phyloP scores from a whole-genome alignment of 1,139 yeast species.

The Scheffersomyces cryptocercus region DNA sequence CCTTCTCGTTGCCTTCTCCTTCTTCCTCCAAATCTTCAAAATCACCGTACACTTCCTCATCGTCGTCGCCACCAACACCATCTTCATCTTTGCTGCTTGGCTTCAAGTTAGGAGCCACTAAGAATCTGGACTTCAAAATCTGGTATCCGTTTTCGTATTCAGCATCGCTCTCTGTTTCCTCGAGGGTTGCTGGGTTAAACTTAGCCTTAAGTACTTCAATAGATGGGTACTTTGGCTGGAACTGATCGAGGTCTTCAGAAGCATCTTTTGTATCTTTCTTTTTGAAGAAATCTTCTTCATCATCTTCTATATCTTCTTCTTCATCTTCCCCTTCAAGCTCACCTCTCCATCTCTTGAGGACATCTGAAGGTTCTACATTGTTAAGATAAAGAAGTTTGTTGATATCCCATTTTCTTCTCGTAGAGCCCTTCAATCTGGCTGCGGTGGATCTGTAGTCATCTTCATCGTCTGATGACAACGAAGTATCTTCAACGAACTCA shows the following conservation, averaged over 20 bases:
- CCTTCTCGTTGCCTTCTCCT: slow-evolving; percentile 12
- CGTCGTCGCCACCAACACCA: slow-evolving; percentile 40
- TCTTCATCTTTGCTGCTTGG: slow-evolving; percentile 37
- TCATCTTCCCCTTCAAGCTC: slow-evolving; percentile 51
- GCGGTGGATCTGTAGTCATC: slow-evolving; percentile 46
- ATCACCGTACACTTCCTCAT: slow-evolving; percentile 68
- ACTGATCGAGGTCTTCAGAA: slow-evolving; percentile 33
- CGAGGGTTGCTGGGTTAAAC: slow-evolving; percentile 45
- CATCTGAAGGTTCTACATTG: slow-evolving; percentile 75
- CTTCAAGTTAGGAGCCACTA: slow-evolving; percentile 63
- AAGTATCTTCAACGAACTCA: slow-evolving; percentile 50
- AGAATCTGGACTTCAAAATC: slow-evolving; percentile 57
- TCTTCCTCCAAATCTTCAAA: slow-evolving; percentile 71
- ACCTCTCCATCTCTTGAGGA: slow-evolving; percentile 70
- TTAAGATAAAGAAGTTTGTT: slow-evolving; percentile 78
- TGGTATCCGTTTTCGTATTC: slow-evolving; percentile 50
- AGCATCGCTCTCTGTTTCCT: slow-evolving; percentile 36
- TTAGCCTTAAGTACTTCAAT: slow-evolving; percentile 52
- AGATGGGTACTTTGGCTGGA: slow-evolving; percentile 41
- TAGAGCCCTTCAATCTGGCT: slow-evolving; percentile 38
- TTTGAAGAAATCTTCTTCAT: slow-evolving; percentile 55
- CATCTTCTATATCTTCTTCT: slow-evolving; percentile 54
- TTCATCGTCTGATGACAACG: slow-evolving; percentile 43
- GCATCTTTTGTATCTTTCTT: slow-evolving; percentile 42
- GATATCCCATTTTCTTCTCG: slow-evolving; percentile 69